Percentiles rank a stretch among this genome's conserved stretches.
phyloP scores from a whole-genome alignment of 2,329 filamentous ascomycete genomes.

The Sclerotinia nivalis region DNA sequence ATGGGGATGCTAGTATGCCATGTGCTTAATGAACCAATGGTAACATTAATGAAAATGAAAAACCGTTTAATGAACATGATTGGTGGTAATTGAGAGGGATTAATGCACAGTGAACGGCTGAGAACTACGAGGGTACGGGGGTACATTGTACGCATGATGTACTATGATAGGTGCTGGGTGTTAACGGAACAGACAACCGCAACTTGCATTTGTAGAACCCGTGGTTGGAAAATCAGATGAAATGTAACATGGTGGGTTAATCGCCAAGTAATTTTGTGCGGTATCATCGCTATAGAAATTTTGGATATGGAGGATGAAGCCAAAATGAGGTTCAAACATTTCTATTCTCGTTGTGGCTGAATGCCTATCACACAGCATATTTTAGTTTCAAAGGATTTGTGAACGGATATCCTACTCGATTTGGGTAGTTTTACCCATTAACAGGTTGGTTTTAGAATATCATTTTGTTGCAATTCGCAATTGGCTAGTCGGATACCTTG shows the following conservation, averaged over 20 bases:
- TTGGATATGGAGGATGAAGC: slow-evolving; percentile 1
- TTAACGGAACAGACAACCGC: slow-evolving; percentile 6
- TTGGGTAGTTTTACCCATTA: background rate
- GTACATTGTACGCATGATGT: slow-evolving; percentile 18
- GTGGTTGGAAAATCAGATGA: background rate
- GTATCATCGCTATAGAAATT: background rate
- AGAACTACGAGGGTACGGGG: slow-evolving; percentile 16
- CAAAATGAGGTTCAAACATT: background rate
- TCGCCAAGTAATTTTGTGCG: slow-evolving; percentile 4
- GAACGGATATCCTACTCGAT: background rate
- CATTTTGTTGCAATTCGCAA: slow-evolving; percentile 2
- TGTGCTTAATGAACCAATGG: slow-evolving; percentile 21
- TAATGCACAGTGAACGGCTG: background rate
- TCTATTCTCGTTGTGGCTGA: slow-evolving; percentile 13
- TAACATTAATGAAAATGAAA: background rate
- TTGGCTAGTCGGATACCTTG: background rate
- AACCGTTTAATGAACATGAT: background rate
- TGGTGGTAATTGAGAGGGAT: slow-evolving; percentile 7
- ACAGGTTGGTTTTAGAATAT: background rate
- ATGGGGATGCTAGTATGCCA: slow-evolving; percentile 18
- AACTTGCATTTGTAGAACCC: slow-evolving; percentile 4
- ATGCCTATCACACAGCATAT: background rate
- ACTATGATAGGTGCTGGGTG: slow-evolving; percentile 14
- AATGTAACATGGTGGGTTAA: background rate
- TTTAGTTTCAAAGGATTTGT: background rate